Percentiles rank a stretch among this genome's conserved stretches.
Conservation (phyloP, 2,329 filamentous ascomycete species). For the Penicillium sp. region DNA sequence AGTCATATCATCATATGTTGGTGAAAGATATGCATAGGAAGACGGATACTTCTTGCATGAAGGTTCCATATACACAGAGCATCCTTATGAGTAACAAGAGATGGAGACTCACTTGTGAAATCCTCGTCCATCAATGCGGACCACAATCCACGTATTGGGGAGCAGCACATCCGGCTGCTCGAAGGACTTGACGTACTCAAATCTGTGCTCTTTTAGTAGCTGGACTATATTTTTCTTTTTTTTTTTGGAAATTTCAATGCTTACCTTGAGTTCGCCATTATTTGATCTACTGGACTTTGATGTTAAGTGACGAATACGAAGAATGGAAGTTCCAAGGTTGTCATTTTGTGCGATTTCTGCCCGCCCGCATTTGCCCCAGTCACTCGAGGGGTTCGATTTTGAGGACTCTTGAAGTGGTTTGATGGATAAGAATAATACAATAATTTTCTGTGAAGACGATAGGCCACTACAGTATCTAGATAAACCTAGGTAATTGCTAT, state of each 20-base stretch:
- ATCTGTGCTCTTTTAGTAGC: conserved; percentile 56
- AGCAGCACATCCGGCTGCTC: conserved; percentile 79
- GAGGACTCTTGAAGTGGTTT: background rate
- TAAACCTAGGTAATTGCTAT: background rate
- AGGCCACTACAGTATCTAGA: background rate
- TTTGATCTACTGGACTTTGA: background rate
- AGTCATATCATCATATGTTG: background rate
- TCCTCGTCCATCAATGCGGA: conserved; percentile 88
- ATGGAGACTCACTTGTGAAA: conserved; percentile 75
- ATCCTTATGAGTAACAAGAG: background rate
- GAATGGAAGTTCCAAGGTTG: conserved; percentile 7
- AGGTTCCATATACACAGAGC: background rate
- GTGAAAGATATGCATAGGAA: background rate
- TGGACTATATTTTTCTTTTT: background rate
- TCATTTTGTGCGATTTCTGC: conserved; percentile 24
- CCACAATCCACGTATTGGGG: conserved; percentile 92
- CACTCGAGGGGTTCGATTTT: background rate
- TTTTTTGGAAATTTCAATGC: background rate
- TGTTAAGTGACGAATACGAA: conserved; percentile 5
- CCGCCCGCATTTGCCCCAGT: conserved; percentile 14
- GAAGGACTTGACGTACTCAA: conserved; percentile 89
- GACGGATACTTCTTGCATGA: background rate
- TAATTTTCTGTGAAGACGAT: background rate
- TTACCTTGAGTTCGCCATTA: conserved; percentile 45
- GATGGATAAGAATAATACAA: background rate